Conservation (phyloP, 306 rosid genomes). For the Sechiopsis laciniata region DNA sequence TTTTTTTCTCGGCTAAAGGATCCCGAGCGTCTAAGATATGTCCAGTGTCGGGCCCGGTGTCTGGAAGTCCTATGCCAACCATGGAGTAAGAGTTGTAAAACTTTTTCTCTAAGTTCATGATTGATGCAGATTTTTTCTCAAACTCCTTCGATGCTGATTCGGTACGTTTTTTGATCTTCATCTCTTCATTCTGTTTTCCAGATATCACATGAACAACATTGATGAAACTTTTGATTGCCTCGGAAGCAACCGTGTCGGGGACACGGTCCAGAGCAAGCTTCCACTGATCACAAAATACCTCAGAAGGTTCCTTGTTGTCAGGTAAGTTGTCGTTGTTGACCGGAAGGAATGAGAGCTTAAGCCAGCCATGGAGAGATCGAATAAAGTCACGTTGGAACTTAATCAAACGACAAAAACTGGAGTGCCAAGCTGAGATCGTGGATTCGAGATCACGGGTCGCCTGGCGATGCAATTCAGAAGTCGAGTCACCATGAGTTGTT, state of each 20-base stretch:
- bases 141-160: constrained; percentile 87
- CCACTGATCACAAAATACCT: constrained; percentile 85
- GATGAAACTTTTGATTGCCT: constrained; percentile 90
- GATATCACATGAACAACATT: constrained; percentile 78
- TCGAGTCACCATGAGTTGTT: constrained; percentile 58
- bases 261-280: constrained; percentile 95
- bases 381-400: constrained; percentile 77
- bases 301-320: constrained; percentile 48
- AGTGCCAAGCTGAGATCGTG: constrained; percentile 80
- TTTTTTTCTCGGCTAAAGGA: constrained; percentile 84
- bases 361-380: constrained; percentile 77
- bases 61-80: constrained; percentile 97
- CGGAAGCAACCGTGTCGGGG: constrained; percentile 92
- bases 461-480: constrained; percentile 88
- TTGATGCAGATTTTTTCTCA: constrained; percentile 72
- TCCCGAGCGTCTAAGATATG: constrained; percentile 75
- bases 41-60: constrained; percentile 54
- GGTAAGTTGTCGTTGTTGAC: constrained; percentile 49
- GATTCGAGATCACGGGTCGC: constrained; percentile 95
- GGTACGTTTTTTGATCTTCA: constrained; percentile 65
- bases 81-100: constrained; percentile 82
- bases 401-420: constrained; percentile 77
- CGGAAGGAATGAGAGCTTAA: constrained; percentile 70
- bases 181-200: constrained; percentile 67
- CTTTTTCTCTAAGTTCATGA: constrained; percentile 74